Evolutionary conservation across 208 protist genomes (phyloP), one percentile per base, ranked within the genome.

Genomic region (Leptomonas seymouri): DNA sequence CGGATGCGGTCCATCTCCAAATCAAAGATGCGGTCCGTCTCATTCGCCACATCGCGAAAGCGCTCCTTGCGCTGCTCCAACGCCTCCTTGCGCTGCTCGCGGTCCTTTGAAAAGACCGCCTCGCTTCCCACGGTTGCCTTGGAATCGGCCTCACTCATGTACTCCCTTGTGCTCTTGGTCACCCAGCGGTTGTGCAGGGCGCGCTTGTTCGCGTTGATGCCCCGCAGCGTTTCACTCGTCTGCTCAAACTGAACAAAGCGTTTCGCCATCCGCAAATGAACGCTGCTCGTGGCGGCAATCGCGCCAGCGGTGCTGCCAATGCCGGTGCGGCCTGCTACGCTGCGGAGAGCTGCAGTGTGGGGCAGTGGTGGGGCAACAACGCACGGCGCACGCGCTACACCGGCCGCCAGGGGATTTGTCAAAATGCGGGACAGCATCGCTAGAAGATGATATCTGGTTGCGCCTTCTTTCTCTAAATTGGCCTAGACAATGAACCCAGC

Each of bases 151-250:
- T 95, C 90, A 25, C 64, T 80, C 75, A 92, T 88, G 75, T 95
- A 95, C 63, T 95, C 90, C 75, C 92, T 93, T 30, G 90, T 95
- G 64, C 87, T 93, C 75, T 92, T 93, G 31, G 86, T 91, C 56
- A 92, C 86, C 90, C 90, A 95, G 28, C 76, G 77, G 42, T 59
- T 76, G 74, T 62, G 55, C 53, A 73, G 25, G 23, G 46, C 42
- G 16, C 70, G 68, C 50, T 76, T 67, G 20, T 85, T 81, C 25
- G 77, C 89, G 76, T 95, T 95, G 27, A 94, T 79, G 23, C 89
- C 86, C n/a, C 66, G 36, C 48, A 91, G 31, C 28, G 86, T 93
- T 11, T 85, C 82, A 25, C 80, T 88, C 6, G 85, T 90, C 27
- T 93, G 86, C 56, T 93, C 82, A 49, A 81, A 94, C 76, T 94